Conservation (phyloP, 2,329 filamentous ascomycete genomes). For the Chaetomium olivaceum region DNA sequence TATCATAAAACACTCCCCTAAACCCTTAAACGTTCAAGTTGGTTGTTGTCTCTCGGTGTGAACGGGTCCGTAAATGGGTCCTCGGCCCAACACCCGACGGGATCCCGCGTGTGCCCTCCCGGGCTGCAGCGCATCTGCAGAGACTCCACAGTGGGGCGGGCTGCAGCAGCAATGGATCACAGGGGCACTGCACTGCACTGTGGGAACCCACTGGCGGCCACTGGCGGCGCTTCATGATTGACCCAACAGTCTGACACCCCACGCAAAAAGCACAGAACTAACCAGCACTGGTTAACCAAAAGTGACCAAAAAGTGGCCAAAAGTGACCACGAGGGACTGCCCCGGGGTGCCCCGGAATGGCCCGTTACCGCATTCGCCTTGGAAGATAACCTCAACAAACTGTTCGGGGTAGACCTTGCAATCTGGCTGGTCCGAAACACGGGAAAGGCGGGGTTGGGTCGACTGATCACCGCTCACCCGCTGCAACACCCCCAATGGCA, state of each 20-base stretch:
- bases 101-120: not conserved
- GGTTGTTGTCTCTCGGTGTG: not conserved
- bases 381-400: too few species aligned
- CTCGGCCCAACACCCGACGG: not conserved
- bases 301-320: slow-evolving; percentile 2
- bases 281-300: not conserved
- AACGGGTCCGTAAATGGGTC: not conserved
- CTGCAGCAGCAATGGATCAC: not conserved
- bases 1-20: too few species aligned
- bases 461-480: slow-evolving; percentile 17
- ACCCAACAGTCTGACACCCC: not conserved
- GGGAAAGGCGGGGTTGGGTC: slow-evolving; percentile 19
- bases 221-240: not conserved
- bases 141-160: slow-evolving; percentile 1
- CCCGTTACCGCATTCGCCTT: too few species aligned
- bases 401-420: not conserved
- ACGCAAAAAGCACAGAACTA: not conserved
- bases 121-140: slow-evolving; percentile 3
- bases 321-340: slow-evolving; percentile 8
- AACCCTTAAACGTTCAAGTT: too few species aligned
- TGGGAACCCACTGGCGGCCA: too few species aligned
- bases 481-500: slow-evolving; percentile 14
- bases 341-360: too few species aligned
- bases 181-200: not conserved
- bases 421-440: not conserved